Conservation (phyloP, 2,329 filamentous ascomycete species). For the Gnomoniopsis sp. region DNA sequence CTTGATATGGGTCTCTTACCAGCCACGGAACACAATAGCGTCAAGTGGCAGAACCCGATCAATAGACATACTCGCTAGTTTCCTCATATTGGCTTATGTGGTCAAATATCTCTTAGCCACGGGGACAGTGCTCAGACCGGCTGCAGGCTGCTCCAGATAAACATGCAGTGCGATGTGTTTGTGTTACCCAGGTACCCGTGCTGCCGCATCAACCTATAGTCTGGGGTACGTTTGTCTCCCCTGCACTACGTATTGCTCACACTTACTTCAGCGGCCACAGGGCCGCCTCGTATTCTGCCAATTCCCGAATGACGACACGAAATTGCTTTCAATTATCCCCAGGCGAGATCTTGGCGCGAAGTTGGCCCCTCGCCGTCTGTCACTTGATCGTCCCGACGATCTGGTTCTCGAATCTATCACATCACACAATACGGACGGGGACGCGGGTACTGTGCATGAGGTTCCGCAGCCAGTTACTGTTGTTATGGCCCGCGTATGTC, state of each 20-base stretch:
- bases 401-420: slow-evolving; percentile 19
- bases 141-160: not conserved
- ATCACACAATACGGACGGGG: slow-evolving; percentile 10
- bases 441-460: slow-evolving; percentile 8
- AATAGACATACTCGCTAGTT: not conserved
- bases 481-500: not conserved
- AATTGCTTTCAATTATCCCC: not conserved
- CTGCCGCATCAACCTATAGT: not conserved
- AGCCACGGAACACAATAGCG: slow-evolving; percentile 5
- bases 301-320: not conserved
- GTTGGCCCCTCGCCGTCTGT: not conserved
- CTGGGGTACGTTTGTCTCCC: slow-evolving; percentile 1
- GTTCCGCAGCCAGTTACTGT: slow-evolving; percentile 1
- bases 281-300: slow-evolving; percentile 11
- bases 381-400: slow-evolving; percentile 8
- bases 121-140: slow-evolving; percentile 1
- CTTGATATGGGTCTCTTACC: slow-evolving; percentile 1
- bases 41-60: not conserved
- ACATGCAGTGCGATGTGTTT: slow-evolving; percentile 2
- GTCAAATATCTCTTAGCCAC: not conserved
- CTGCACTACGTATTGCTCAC: not conserved
- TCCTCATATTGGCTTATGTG: not conserved
- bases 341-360: not conserved
- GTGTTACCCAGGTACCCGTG: too few species aligned
- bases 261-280: not conserved